Conservation (phyloP, 257 asterid species). For the Haberlea rhodopensis region DNA sequence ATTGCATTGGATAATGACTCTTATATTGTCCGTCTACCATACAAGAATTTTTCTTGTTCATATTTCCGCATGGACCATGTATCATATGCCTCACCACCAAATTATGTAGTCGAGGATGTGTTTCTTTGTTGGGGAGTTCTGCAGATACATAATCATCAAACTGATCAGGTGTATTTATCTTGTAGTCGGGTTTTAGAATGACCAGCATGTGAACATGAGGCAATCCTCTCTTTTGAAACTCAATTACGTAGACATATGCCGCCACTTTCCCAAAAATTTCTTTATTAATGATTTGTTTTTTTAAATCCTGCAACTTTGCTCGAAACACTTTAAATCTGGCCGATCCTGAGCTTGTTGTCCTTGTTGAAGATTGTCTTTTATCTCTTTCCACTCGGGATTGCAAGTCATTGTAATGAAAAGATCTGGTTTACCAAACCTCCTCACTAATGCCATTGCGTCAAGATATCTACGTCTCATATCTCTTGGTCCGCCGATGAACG, state of each 20-base stretch:
- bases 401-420: too few relatives aligned
- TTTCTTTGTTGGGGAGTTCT: not conserved
- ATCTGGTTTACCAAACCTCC: too few relatives aligned
- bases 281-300: too few relatives aligned
- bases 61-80: constrained; percentile 4
- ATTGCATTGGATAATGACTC: not conserved
- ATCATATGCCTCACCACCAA: not conserved
- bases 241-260: not conserved
- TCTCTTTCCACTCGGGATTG: too few relatives aligned
- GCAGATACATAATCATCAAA: not conserved
- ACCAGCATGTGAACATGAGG: constrained; percentile 1
- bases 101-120: not conserved
- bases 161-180: not conserved
- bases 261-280: not conserved
- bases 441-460: too few relatives aligned
- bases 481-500: too few relatives aligned
- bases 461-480: too few relatives aligned
- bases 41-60: not conserved
- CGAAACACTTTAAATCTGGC: too few relatives aligned
- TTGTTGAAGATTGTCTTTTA: too few relatives aligned
- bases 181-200: not conserved
- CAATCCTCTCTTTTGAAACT: not conserved
- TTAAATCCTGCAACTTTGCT: too few relatives aligned
- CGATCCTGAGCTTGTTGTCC: too few relatives aligned
- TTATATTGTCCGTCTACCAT: not conserved